phyloP scores from a whole-genome alignment of 495 filamentous ascomycete species.

The Talaromyces stipitatus region DNA sequence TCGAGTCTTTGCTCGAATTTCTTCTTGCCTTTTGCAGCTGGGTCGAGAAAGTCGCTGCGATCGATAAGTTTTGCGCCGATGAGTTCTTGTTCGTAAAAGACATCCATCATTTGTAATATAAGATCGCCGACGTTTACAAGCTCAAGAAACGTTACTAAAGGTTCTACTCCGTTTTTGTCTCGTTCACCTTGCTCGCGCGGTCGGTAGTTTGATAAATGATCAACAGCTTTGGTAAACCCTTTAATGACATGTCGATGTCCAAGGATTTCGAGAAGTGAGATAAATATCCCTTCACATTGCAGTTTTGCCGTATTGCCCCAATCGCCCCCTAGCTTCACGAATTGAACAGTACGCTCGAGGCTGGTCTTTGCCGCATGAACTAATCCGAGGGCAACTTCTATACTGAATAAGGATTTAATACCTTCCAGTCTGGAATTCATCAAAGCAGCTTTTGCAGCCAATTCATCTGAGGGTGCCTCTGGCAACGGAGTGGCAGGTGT shows the following conservation, averaged over 20 bases:
- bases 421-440: conserved; percentile 93
- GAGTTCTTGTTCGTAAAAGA: conserved; percentile 96
- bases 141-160: conserved; percentile 92
- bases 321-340: conserved; percentile 70
- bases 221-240: conserved; percentile 87
- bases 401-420: conserved; percentile 88
- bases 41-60: conserved; percentile 88
- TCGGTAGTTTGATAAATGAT: conserved; percentile 85
- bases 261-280: conserved; percentile 71
- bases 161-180: conserved; percentile 66
- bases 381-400: conserved; percentile 85
- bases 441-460: conserved; percentile 91
- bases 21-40: conserved; percentile 89
- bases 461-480: conserved; percentile 75
- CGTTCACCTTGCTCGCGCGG: conserved; percentile 77
- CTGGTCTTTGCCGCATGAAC: conserved; percentile 87
- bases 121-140: conserved; percentile 97
- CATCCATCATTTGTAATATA: conserved; percentile 98
- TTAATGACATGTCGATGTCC: conserved; percentile 81
- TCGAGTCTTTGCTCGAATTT: conserved; percentile 99
- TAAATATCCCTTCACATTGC: conserved; percentile 88
- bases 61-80: conserved; percentile 76
- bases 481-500: conserved; percentile 40
- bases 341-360: conserved; percentile 76
- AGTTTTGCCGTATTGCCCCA: conserved; percentile 76